A percentile compares a stretch with the other conserved stretches of the same genome.
Conservation (phyloP, 768 basidiomycete genomes). For the Brasilioporus rufonigricans region DNA sequence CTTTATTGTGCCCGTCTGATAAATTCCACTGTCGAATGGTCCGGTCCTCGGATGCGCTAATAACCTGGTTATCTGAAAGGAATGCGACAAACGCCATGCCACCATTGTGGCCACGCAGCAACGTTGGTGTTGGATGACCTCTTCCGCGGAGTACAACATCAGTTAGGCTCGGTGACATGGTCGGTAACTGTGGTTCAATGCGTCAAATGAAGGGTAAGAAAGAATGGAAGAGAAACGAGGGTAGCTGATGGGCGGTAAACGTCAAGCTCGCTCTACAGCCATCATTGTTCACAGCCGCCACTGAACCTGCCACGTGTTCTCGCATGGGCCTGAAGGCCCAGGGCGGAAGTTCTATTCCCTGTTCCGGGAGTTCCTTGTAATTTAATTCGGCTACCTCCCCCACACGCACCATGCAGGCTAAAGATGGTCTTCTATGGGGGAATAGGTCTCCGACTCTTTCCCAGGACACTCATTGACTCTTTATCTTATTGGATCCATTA, state of each 20-base stretch:
- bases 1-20: not conserved
- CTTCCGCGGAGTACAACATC: not conserved
- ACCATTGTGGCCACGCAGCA: slow-evolving; percentile 14
- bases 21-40: slow-evolving; percentile 20
- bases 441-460: not conserved
- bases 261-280: not conserved
- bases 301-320: slow-evolving; percentile 9
- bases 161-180: slow-evolving; percentile 5
- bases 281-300: slow-evolving; percentile 2
- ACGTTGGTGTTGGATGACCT: not conserved
- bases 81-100: slow-evolving; percentile 17
- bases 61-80: slow-evolving; percentile 9
- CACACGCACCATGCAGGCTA: too few species aligned
- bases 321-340: not conserved
- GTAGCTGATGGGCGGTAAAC: not conserved
- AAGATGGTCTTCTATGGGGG: too few species aligned
- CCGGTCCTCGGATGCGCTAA: slow-evolving; percentile 21
- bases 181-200: not conserved
- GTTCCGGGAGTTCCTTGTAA: not conserved
- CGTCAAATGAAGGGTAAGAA: not conserved
- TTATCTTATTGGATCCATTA: not conserved
- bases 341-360: not conserved
- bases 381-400: not conserved
- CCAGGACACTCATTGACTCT: not conserved
- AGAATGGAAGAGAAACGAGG: not conserved